Base-by-base conservation (phyloP, 208 protist genomes). In the Trypanosoma lewisi region DNA sequence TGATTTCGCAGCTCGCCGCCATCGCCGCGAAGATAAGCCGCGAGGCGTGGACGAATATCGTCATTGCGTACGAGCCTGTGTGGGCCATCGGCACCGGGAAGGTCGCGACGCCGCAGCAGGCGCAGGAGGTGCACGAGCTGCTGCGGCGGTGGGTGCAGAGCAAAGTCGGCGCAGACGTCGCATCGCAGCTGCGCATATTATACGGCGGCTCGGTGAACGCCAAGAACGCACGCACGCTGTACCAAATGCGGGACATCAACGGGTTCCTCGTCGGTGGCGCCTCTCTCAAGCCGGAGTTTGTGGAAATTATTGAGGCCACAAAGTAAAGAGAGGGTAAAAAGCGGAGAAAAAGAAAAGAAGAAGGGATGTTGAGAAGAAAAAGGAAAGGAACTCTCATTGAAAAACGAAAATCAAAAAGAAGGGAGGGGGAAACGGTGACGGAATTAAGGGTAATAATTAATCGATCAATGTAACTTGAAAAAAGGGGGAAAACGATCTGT, bases 71-170 rank as follows among this genome's bases (percentile, higher is more conserved):
- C 78, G 98, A 99, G 84, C 98, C 98, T 31, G 98, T 99, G 12
- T 99, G 97, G 97, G 98, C 98, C 48, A 99, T 99, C 72, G 98
- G 98, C 48, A 99, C 98, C 61, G 98, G 98, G 55, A 91, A 97
- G 54, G 94, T 95, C 47, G 98, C 98, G 34, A 92, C 97, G 4
- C 97, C 98, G 11, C 78, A 97, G 64, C 95, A 99, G 82, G 98
- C 97, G 58, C 89, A 98, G 83, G 88, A 96, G 62, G 89, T 94
- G 33, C 96, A 98, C 79, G 70, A 53, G 2, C 59, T 83, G 27
- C 83, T 99, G 51, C 83, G 98, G 63, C 47, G 70, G 34, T 99
- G 91, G 91, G 63, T 99, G 30, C 51, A 44, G 27, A 59, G 78
- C 16, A 95, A 97, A 36, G 77, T 98, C 39, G 83, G 65, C 27